Evolutionary conservation across 2,329 filamentous ascomycete species (phyloP), one percentile per base, ranked within the genome.

Genomic region (Xylaria sp.): DNA sequence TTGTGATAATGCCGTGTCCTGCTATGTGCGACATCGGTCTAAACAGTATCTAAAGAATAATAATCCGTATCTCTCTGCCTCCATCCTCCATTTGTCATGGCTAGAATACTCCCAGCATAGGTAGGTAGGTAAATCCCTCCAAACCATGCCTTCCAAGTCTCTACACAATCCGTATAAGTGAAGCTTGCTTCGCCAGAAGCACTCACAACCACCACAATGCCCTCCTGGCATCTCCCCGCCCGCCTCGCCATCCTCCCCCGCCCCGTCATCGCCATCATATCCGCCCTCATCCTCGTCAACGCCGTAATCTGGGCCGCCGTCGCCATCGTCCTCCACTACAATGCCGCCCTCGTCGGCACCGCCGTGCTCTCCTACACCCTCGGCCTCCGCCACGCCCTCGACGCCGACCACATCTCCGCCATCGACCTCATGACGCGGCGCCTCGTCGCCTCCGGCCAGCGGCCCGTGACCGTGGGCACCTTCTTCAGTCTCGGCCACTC

Each of bases 391-490:
- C 93, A 97, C 78, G 93, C 93, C n/a, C 84, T 97, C 50, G 94
- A 97, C 70, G 94, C 93, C n/a, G 93, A 97, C 75, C 94, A 97
- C 73, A 83, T 82, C 69, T 76, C 76, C 68, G 93, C 92, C 64
- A 99, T 97, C 69, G 93, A 97, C 75, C 83, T 97, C 44, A 96
- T 95, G 87, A 97, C 94, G 0, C 83, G 94, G 2, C 86, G 93
- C 5, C 83, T 97, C 23, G 85, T 97, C 44, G 92, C 92, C 0
- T 84, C 90, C 0, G 92, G 91, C 16, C 91, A 94, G 70, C 84
- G 85, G 1, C 92, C 93, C 1, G 92, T 95, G 9, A 93, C 92
- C 0, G 93, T 97, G 1, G 94, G 93, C 49, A 96, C 91, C 1
- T 97, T 91, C 73, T 97, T 99, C 78, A 93, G 89, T 0, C 82